Conservation (phyloP, 1,284 basidiomycete genomes). For the Pascua sp. region DNA sequence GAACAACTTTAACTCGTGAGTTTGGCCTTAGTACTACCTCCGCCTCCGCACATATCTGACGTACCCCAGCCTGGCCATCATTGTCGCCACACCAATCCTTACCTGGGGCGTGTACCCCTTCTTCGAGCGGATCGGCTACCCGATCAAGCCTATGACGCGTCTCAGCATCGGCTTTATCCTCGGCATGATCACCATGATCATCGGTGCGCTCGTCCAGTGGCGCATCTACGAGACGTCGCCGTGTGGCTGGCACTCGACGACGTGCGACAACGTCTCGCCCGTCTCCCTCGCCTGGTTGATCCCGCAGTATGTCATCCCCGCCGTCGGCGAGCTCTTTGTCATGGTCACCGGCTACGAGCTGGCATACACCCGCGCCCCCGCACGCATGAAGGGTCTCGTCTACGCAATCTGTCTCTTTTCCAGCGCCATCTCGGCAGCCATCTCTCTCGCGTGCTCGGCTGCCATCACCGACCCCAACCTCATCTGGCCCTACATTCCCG, state of each 20-base stretch:
- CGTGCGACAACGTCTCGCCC: constrained; percentile 28
- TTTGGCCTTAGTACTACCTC: no score
- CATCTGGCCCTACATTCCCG: constrained; percentile 49
- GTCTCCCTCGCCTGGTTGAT: constrained; percentile 41
- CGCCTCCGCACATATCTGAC: no score
- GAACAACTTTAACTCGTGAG: constrained; percentile 51
- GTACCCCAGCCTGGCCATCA: constrained; percentile 44
- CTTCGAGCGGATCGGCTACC: constrained; percentile 44
- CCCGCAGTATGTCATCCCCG: constrained; percentile 49
- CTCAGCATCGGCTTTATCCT: constrained; percentile 41
- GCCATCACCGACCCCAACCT: constrained; percentile 51
- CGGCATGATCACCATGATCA: constrained; percentile 48
- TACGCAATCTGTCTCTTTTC: constrained; percentile 51
- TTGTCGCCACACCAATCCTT: constrained; percentile 51
- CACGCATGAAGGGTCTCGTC: constrained; percentile 50
- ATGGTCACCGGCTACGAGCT: constrained; percentile 54
- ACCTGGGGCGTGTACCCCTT: constrained; percentile 51
- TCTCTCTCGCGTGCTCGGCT: constrained; percentile 39
- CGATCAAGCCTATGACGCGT: constrained; percentile 36
- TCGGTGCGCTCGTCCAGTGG: constrained; percentile 52
- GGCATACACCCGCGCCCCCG: constrained; percentile 51
- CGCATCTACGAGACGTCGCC: constrained; percentile 51
- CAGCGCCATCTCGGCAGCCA: constrained; percentile 51
- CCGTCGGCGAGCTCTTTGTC: constrained; percentile 54
- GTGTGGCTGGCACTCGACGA: constrained; percentile 50